Evolutionary conservation across 306 rosid species (phyloP), one percentile per base, ranked within the genome.

Genomic region (Cucurbita pepo): DNA sequence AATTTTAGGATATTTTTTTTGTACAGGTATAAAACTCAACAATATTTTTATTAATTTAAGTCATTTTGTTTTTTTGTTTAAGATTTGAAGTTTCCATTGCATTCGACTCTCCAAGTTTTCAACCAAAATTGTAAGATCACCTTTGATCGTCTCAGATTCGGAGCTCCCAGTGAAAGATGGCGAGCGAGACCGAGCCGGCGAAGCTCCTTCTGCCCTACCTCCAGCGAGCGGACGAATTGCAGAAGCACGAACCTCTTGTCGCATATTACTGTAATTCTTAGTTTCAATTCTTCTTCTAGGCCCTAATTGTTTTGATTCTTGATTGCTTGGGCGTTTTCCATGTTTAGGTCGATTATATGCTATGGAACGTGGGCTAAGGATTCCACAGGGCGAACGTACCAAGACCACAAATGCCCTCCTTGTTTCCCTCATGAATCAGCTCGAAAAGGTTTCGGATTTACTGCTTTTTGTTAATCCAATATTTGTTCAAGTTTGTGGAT

Each of bases 221-320:
- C 76, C 99, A 95, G 83, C 99, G 99, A 57, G 99, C 99, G 58
- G 99, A 95, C 86, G 99, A 95, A 83, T 76, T 95, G 81, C 99
- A 91, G 86, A 95, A 95, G 80, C 99, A 91, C 80, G 99, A 95
- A 67, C 96, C 91, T 62, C 96, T 91, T 71, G 95, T 91, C 74
- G 86, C 99, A 58, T 95, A 95, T 82, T 95, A 95, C 83, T 95
- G 99, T 95, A 84, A 63, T 64, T n/a, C 19, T 48, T 10, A 56
- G 5, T 67, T 74, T 47, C 22, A 67, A 78, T 75, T 41, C 43
- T 14, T 22, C 30, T 50, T 73, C 74, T 45, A n/a, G 19, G 13
- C 51, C 55, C 52, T 57, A 56, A 5, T 10, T 41, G 4, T 45
- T 6, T 56, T 25, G 14, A 9, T 71, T 60, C 10, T 6, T 57